These are phyloP conservation scores for Coriaria nepalensis DNA, from an alignment of 306 rosid genomes.

Conservation along the genomic window DNA sequence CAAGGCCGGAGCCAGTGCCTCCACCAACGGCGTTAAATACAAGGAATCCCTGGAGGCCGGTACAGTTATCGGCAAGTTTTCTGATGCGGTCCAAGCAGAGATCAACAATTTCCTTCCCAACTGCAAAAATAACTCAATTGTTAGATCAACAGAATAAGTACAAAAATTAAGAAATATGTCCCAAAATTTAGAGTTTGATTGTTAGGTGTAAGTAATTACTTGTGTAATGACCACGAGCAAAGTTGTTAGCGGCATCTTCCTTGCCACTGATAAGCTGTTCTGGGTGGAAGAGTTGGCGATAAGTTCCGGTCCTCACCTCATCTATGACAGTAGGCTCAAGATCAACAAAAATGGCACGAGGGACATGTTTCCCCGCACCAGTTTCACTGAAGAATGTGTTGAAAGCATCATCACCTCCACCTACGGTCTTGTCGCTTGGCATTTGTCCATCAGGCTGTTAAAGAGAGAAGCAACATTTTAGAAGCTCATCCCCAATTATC, in stretches of 20 bases:
- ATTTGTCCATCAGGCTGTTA: constrained; percentile 89
- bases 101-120: constrained; percentile 91
- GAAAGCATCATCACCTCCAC: constrained; percentile 85
- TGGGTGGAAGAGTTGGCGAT: constrained; percentile 91
- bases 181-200: background rate
- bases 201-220: constrained; percentile 18
- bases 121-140: constrained; percentile 12
- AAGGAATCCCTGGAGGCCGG: constrained; percentile 87
- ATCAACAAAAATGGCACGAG: constrained; percentile 62
- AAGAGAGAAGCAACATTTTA: background rate
- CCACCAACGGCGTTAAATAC: constrained; percentile 94
- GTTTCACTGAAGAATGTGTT: constrained; percentile 54
- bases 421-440: constrained; percentile 75
- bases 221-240: constrained; percentile 95
- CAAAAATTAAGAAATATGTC: too few relatives aligned
- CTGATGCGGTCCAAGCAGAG: constrained; percentile 87
- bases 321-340: constrained; percentile 90
- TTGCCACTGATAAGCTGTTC: constrained; percentile 90
- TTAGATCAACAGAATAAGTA: background rate
- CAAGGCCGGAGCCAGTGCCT: constrained; percentile 92
- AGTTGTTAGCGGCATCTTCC: constrained; percentile 96
- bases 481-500: too few relatives aligned
- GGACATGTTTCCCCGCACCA: constrained; percentile 26
- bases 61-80: constrained; percentile 87
- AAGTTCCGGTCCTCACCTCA: constrained; percentile 79